Evolutionary conservation across 768 basidiomycete genomes (phyloP), one percentile per base, ranked within the genome.

Genomic region (Boletus eberwhitei): DNA sequence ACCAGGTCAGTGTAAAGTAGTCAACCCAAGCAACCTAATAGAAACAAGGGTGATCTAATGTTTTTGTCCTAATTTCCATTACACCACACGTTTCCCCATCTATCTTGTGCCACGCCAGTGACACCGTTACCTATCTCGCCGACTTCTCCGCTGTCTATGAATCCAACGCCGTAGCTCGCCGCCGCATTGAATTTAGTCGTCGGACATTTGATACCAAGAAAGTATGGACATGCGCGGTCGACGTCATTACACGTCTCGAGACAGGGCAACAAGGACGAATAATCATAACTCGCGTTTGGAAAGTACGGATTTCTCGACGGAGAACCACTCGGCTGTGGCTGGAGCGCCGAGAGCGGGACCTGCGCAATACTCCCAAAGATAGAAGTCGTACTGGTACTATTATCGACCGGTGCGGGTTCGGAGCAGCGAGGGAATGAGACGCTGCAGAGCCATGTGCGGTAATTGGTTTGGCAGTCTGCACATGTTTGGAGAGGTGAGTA

Each of bases 401-500:
- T 53, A 14, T 72, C 66, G 0, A 74, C 70, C 7, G 71, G 65
- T 6, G 68, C 59, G 26, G 71, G 60, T 47, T 93, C 90, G 14
- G 79, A 77, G 57, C 92, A 94, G 24, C 92, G 82, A 14, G 89
- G 82, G 63, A 95, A 79, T 9, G 85, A 82, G 16, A 86, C 72
- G 21, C 82, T 67, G 70, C 93, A 95, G 34, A 89, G 78, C 90
- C 90, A 95, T 34, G 73, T 75, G 34, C 87, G 79, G 67, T 94
- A 95, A 22, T 82, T 83, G 21, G 69, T 69, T 58, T 86, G 81
- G 62, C 92, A 94, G 66, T 89, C 86, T 14, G 80, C 77, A 64
- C 93, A 95, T 4, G 83, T 81, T 26, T 88, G 82, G 21, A 93
- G 69, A 0, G 88, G 87, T 7, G 89, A 92, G 72, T 92, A 95